Evolutionary conservation across 768 basidiomycete genomes (phyloP), one percentile per base, ranked within the genome.

Genomic region (Mycena venus): DNA sequence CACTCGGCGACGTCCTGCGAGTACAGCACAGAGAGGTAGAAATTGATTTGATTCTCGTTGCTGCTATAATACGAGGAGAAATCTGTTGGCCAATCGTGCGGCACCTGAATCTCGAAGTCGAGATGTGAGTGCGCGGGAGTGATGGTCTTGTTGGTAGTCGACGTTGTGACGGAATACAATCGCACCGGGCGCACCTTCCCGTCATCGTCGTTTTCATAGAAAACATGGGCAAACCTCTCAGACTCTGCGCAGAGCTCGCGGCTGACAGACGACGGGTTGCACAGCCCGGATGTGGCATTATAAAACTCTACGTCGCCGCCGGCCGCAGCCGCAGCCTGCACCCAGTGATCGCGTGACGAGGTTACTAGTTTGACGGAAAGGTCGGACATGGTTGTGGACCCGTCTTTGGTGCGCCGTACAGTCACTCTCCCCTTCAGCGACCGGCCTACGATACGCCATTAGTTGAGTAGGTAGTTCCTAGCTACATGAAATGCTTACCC

Each of bases 1-100:
- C 73, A 74, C 15, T 32, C 44, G 4, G 38, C 73, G 23, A 47
- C 63, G 6, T 65, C 73, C 10, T 14, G 44, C 34, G 68, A 59
- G 47, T 75, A 75, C n/a, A 51, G 3, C 14, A 65, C 62, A 5
- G 7, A n/a, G 21, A 75, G 68, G 7, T 32, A 15, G 9, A 74
- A 12, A 4, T 27, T 17, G 34, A 75, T 15, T 4, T 3, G 1
- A 3, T 23, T 36, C 19, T 59, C 56, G 4, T 15, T 40, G n/a
- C 44, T 40, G 27, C 44, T 31, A 36, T 75, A 70, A 65, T 70
- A 66, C 3, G 73, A 51, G 5, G n/a, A 7, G 36, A 75, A 75
- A 53, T 63, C 55, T n/a, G 29, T 21, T 23, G 58, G 19, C 5
- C 21, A 12, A 3, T 59, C 53, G 1, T 9, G 15, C 9, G 73